Evolutionary conservation across 208 protist species (phyloP).

Genomic region (Porcisia deanei): DNA sequence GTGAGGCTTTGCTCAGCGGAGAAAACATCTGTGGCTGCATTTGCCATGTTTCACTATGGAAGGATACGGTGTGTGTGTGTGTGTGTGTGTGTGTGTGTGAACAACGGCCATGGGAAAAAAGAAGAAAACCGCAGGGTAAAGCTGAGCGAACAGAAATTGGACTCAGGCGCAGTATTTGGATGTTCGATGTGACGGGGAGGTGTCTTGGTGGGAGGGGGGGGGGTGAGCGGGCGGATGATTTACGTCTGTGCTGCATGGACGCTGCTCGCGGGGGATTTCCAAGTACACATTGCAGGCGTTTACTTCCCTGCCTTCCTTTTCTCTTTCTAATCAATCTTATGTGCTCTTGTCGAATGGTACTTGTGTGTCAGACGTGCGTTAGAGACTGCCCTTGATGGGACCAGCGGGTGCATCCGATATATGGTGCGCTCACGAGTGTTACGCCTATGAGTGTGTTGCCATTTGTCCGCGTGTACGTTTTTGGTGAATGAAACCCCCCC

Average conservation of each 20-base stretch:
- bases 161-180: not conserved
- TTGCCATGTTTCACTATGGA: not conserved
- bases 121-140: too few species aligned
- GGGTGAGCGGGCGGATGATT: not conserved
- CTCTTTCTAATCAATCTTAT: not conserved
- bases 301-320: not conserved
- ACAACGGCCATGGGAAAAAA: too few species aligned
- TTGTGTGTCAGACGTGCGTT: too few species aligned
- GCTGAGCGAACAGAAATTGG: not conserved
- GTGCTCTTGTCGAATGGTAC: not conserved
- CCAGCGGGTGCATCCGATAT: too few species aligned
- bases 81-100: too few species aligned
- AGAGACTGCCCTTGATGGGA: too few species aligned
- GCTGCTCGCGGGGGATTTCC: not conserved
- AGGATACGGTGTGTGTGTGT: not conserved
- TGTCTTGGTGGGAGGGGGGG: too few species aligned
- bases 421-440: too few species aligned
- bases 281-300: not conserved
- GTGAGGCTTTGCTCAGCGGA: not conserved
- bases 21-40: not conserved
- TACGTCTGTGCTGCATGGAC: not conserved
- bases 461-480: too few species aligned
- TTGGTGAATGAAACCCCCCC: too few species aligned
- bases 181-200: not conserved
- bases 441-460: too few species aligned